Evolutionary conservation across 805 yeast species (phyloP).

Genomic region (Wickerhamia fluorescens): DNA sequence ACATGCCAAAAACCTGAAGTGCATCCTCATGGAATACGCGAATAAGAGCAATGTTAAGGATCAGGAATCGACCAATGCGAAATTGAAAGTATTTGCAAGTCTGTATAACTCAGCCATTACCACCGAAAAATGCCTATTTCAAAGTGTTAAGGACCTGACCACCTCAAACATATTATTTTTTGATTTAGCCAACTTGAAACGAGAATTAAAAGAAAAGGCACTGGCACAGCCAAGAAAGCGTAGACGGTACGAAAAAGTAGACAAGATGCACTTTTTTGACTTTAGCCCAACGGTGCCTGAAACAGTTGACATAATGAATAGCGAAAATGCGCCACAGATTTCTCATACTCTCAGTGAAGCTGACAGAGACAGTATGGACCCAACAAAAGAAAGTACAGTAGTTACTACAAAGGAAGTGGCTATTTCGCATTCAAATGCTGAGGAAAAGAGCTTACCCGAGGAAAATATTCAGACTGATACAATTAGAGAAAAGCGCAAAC

Average conservation of each 20-base stretch:
- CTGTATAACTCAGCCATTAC: not conserved
- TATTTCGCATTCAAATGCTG: no score
- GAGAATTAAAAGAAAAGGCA: constrained; percentile 1
- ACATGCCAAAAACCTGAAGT: constrained; percentile 1
- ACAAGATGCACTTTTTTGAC: constrained; percentile 29
- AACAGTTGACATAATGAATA: no score
- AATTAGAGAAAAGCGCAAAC: no score
- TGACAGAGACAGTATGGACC: no score
- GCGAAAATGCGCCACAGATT: no score
- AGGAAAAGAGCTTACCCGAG: no score
- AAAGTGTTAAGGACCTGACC: constrained; percentile 5
- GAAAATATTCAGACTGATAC: no score
- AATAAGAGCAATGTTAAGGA: not conserved
- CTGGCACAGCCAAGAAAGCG: no score
- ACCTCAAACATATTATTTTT: constrained; percentile 1
- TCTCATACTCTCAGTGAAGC: no score
- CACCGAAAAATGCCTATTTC: constrained; percentile 5
- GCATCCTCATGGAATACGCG: constrained; percentile 1
- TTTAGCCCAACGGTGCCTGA: no score
- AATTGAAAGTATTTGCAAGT: not conserved
- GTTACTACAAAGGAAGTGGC: no score
- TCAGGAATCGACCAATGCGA: not conserved
- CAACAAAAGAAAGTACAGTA: no score
- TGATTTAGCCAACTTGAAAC: constrained; percentile 1
- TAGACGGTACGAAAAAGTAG: constrained; percentile 25